Conservation (phyloP, 2,329 filamentous ascomycete species). For the Elsinoe fawcettii region DNA sequence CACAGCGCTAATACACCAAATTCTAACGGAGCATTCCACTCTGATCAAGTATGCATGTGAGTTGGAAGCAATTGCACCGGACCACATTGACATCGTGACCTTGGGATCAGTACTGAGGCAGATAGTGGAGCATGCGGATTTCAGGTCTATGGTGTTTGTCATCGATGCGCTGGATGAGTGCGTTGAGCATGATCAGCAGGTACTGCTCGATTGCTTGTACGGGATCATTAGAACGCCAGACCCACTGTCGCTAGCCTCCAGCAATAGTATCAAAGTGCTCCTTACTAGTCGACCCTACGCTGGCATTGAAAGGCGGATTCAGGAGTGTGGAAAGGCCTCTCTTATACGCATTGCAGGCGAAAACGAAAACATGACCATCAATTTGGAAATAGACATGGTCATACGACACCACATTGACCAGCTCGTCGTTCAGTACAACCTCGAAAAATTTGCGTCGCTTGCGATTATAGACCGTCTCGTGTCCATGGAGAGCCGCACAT, state of each 20-base stretch:
- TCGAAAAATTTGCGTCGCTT: not conserved
- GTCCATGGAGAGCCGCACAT: constrained; percentile 25
- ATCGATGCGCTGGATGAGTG: constrained; percentile 27
- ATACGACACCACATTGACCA: not conserved
- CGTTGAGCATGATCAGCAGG: constrained; percentile 10
- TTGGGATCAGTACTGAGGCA: not conserved
- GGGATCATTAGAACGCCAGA: too few species aligned
- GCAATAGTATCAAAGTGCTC: constrained; percentile 23
- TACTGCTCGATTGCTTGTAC: constrained; percentile 16
- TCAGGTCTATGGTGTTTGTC: constrained; percentile 4
- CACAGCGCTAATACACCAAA: constrained; percentile 33
- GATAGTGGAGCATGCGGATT: not conserved
- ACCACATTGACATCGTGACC: not conserved
- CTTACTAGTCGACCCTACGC: constrained; percentile 19
- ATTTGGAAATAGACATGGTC: constrained; percentile 16
- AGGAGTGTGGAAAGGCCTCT: not conserved
- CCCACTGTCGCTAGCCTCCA: too few species aligned
- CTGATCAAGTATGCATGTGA: constrained; percentile 21
- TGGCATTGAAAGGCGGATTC: constrained; percentile 13
- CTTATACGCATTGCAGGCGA: constrained; percentile 16
- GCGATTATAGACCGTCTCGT: constrained; percentile 10
- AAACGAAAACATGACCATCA: constrained; percentile 17
- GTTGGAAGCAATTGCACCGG: not conserved
- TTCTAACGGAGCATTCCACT: constrained; percentile 25
- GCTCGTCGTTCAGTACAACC: not conserved